Base-by-base conservation (phyloP, 2,329 filamentous ascomycete genomes). In the Aspergillus amoenus region DNA sequence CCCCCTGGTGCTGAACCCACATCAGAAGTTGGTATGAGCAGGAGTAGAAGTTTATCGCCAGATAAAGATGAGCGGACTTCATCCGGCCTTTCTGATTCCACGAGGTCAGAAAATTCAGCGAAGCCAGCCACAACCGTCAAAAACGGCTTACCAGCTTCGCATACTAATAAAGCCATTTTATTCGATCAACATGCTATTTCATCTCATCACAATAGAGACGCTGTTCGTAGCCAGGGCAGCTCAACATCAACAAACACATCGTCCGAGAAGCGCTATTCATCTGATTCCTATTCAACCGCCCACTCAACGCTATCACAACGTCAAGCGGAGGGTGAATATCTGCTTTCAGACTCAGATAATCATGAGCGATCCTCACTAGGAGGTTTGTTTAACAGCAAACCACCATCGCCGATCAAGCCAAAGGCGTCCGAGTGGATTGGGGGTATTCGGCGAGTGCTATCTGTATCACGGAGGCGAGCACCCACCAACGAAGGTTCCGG, bases 341-440 rank as follows among this genome's bases (percentile, higher is more conserved):
- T 85, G 1, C 76, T 85, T 24, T 78, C 77, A 4, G 78, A 78
- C 4, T 30, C 43, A 21, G 43, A 30, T 8, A 45, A 30, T 9
- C 12, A 22, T 9, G 17, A 45, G 22, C 5, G 9, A 9, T 24
- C 65, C 65, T 13, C 64, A 64, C 1, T 61, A 58, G 17, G 72
- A 73, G 22, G 62, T 3, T 22, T 68, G 1, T 64, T 70, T 21
- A 66, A 65, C 30, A 66, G 64, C 27, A 69, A 68, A 51, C 59
- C 69, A 5, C 61, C 62, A 9, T 59, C 60, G 2, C 57, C 59
- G 24, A 61, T 63, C 13, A 70, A 66, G 51, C 63, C 65, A 80
- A 86, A 18, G 84, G 84, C 68, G 82, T 87, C 75, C 75, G 82
- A 82, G 22, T 90, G 88, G 86, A 76, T 92, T 11, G 88, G 88